These are phyloP conservation scores for Trichoderma citrinoviride DNA, from an alignment of 2,329 filamentous ascomycete genomes.

Conservation along the genomic window DNA sequence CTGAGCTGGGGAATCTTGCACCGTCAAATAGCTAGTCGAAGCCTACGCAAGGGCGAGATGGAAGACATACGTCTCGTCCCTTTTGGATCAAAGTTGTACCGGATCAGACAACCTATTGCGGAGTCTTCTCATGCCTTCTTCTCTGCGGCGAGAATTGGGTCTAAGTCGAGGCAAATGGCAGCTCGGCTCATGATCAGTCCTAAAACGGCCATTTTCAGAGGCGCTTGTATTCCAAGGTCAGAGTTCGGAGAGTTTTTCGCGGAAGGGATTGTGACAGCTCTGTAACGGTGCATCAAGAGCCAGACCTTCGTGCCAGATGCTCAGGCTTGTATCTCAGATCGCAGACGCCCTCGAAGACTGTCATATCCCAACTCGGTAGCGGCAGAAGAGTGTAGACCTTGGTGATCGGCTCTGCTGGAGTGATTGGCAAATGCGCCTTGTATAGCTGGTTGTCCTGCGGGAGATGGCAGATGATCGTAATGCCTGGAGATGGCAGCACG, in stretches of 20 bases:
- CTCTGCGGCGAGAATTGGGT: not conserved
- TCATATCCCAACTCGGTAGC: not conserved
- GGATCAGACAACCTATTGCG: not conserved
- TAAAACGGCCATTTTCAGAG: not conserved
- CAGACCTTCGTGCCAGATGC: not conserved
- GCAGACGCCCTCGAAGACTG: conserved; percentile 3
- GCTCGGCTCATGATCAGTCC: not conserved
- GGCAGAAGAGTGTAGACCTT: not conserved
- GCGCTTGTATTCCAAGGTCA: not conserved
- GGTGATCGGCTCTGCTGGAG: not conserved
- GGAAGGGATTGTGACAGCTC: not conserved
- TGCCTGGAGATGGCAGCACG: not conserved
- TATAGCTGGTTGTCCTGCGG: not conserved
- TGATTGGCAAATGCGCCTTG: not conserved
- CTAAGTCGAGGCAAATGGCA: not conserved
- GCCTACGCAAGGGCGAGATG: not conserved
- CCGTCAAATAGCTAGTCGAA: too few relatives aligned
- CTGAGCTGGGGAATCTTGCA: not conserved
- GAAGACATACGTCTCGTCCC: not conserved
- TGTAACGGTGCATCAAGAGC: not conserved
- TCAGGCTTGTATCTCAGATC: not conserved
- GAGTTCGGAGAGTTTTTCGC: not conserved
- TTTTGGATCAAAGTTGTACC: not conserved
- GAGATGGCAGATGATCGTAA: not conserved
- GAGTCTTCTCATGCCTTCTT: not conserved